Conservation (phyloP, 2,329 filamentous ascomycete species). For the Arthrinium phaeospermum region DNA sequence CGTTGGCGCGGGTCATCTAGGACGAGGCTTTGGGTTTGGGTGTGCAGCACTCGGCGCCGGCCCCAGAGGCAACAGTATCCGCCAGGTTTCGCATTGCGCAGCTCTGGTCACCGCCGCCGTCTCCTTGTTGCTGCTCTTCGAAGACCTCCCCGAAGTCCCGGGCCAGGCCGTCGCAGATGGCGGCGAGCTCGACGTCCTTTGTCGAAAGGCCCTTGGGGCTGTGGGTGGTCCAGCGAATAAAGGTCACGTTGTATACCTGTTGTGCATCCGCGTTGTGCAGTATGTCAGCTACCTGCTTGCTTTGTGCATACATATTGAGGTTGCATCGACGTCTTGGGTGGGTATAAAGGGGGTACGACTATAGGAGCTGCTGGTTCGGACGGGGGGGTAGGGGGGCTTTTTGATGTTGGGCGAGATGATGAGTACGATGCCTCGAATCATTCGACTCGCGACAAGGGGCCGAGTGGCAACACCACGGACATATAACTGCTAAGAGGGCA, state of each 20-base stretch:
- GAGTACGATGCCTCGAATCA: background rate
- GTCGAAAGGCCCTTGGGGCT: slow-evolving; percentile 67
- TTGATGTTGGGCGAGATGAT: background rate
- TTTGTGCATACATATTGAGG: background rate
- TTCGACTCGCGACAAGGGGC: background rate
- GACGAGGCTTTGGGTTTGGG: slow-evolving; percentile 41
- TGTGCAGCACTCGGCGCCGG: slow-evolving; percentile 62
- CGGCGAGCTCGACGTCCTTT: slow-evolving; percentile 67
- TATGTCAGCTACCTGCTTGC: background rate
- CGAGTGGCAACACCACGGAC: background rate
- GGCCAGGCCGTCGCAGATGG: slow-evolving; percentile 65
- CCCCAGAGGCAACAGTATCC: slow-evolving; percentile 50
- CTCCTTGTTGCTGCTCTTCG: slow-evolving; percentile 28
- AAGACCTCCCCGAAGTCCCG: slow-evolving; percentile 60
- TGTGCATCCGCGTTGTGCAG: slow-evolving; percentile 35
- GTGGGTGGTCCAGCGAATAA: slow-evolving; percentile 78
- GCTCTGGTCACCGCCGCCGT: slow-evolving; percentile 29
- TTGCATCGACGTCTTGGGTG: slow-evolving; percentile 23
- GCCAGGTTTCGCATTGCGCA: slow-evolving; percentile 51
- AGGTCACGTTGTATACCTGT: slow-evolving; percentile 72
- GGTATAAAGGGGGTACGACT: background rate
- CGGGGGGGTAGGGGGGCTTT: background rate
- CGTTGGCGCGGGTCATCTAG: background rate
- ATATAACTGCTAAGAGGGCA: background rate
- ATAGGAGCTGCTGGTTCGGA: background rate